Evolutionary conservation across 345 rosid species (phyloP).

Genomic region (Lepidium sativum): DNA sequence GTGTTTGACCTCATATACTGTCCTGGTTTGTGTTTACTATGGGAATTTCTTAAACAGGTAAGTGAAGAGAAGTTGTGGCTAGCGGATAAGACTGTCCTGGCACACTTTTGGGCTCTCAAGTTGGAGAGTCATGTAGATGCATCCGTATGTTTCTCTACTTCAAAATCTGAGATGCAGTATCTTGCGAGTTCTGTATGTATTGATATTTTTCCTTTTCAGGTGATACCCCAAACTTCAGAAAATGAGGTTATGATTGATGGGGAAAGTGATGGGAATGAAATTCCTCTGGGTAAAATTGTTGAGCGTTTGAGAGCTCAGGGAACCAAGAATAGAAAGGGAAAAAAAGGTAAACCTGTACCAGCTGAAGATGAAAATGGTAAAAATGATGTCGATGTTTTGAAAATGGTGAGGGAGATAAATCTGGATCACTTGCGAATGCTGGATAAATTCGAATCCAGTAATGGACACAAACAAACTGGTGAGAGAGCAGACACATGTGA

Average conservation of each 20-base stretch:
- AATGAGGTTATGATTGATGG: constrained; percentile 42
- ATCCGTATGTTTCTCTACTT: constrained; percentile 38
- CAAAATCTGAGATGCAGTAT: neutral
- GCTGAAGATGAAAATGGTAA: constrained; percentile 43
- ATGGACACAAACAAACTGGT: constrained; percentile 56
- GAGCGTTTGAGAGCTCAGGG: constrained; percentile 67
- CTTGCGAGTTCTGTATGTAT: constrained; percentile 3
- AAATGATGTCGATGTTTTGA: constrained; percentile 73
- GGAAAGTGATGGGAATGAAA: constrained; percentile 69
- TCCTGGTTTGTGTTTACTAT: constrained; percentile 7
- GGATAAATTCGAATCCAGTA: constrained; percentile 64
- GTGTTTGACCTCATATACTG: neutral
- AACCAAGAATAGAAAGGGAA: constrained; percentile 44
- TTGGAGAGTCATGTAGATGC: constrained; percentile 40
- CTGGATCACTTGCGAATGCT: constrained; percentile 47
- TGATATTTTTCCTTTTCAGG: constrained; percentile 36
- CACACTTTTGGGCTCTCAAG: constrained; percentile 68
- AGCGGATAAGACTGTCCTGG: constrained; percentile 61
- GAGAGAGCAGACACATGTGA: constrained; percentile 33
- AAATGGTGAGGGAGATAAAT: constrained; percentile 92
- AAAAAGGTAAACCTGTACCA: constrained; percentile 37
- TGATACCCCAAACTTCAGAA: constrained; percentile 31
- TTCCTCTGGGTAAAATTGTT: constrained; percentile 68
- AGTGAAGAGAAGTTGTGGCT: constrained; percentile 65
- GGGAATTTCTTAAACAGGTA: constrained; percentile 39